These are phyloP conservation scores for Phytophthora idaei DNA, from an alignment of 352 stramenopile species.

Conservation along the genomic window DNA sequence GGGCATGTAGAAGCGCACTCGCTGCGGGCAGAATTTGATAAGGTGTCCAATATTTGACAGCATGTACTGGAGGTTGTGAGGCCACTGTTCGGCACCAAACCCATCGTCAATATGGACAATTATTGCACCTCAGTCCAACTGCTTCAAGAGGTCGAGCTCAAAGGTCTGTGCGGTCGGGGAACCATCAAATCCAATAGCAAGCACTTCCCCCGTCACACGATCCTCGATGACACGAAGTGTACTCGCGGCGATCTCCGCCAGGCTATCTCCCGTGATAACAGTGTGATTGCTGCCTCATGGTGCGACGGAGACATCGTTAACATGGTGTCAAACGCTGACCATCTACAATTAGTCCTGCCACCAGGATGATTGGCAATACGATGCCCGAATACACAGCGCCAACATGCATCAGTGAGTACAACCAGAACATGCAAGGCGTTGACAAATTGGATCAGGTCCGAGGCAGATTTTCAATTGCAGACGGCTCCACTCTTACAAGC, in stretches of 20 bases:
- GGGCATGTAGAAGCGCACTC: too few relatives aligned
- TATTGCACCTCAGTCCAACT: background rate
- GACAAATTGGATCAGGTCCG: background rate
- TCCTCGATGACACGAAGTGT: background rate
- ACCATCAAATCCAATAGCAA: background rate
- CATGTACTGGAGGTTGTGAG: background rate
- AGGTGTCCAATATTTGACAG: too few relatives aligned
- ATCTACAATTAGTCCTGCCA: too few relatives aligned
- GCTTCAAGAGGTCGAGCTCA: background rate
- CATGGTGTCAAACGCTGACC: too few relatives aligned
- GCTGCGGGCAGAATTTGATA: too few relatives aligned
- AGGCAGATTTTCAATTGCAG: background rate
- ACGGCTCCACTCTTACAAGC: background rate
- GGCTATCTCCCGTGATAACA: background rate
- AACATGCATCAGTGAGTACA: too few relatives aligned
- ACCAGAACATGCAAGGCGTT: background rate
- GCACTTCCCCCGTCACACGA: background rate
- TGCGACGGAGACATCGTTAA: too few relatives aligned
- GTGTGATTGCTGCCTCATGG: background rate
- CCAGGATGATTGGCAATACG: too few relatives aligned
- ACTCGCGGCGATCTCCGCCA: background rate
- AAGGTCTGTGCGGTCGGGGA: background rate
- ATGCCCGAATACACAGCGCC: too few relatives aligned
- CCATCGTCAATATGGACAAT: background rate
- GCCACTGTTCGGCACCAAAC: background rate